A percentile compares a stretch with the other conserved stretches of the same genome.
Conservation (phyloP, 2,329 filamentous ascomycete genomes). For the Nemania sp. region DNA sequence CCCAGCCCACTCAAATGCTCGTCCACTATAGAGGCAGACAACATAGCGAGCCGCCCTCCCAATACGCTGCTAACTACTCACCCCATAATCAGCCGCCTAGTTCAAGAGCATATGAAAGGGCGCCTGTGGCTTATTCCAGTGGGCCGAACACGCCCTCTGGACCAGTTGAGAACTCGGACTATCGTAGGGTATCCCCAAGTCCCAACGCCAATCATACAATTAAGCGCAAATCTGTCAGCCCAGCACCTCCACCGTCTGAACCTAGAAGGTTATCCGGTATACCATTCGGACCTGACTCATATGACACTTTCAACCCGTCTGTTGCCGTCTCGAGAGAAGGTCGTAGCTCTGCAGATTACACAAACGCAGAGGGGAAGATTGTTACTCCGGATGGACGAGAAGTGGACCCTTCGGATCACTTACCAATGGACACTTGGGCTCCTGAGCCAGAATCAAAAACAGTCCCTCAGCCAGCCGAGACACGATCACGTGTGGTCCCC, state of each 20-base stretch:
- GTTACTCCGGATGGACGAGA: conserved; percentile 76
- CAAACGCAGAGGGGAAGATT: conserved; percentile 68
- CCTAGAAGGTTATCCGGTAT: conserved; percentile 61
- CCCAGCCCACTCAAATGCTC: conserved; percentile 44
- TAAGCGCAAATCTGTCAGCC: conserved; percentile 75
- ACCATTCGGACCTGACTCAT: conserved; percentile 77
- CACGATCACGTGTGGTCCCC: conserved; percentile 51
- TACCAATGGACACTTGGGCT: conserved; percentile 77
- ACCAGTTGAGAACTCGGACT: conserved; percentile 23
- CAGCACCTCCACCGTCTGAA: conserved; percentile 59
- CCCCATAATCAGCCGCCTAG: conserved; percentile 30
- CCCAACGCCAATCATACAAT: conserved; percentile 58
- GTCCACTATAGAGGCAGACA: conserved; percentile 50
- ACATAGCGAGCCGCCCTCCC: conserved; percentile 40
- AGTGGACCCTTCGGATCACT: conserved; percentile 79
- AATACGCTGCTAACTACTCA: conserved; percentile 34
- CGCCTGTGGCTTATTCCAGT: conserved; percentile 40
- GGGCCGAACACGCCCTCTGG: conserved; percentile 31
- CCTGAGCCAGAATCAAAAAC: conserved; percentile 72
- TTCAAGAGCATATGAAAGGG: conserved; percentile 42
- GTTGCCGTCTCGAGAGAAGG: conserved; percentile 45
- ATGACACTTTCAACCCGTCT: conserved; percentile 71
- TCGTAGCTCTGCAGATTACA: conserved; percentile 45
- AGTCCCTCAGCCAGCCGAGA: conserved; percentile 30
- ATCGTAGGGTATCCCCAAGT: conserved; percentile 47